Percentiles rank a stretch among this genome's conserved stretches.
Evolutionary conservation across 73 alveolate species (phyloP).

Genomic region (Symbiodinium pilosum): DNA sequence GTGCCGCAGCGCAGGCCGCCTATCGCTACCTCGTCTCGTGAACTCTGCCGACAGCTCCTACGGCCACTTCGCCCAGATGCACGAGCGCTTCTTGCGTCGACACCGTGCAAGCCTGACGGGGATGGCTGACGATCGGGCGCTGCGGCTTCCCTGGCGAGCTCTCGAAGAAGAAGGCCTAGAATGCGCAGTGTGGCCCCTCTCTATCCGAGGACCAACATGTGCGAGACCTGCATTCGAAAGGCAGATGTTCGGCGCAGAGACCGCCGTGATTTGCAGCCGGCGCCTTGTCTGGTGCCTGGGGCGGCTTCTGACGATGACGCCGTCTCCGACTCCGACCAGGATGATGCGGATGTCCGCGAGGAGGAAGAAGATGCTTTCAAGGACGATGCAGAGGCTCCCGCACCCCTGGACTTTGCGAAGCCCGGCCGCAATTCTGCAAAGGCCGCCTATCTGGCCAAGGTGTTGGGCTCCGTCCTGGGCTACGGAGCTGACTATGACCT

Average conservation of each 20-base stretch:
- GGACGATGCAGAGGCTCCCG: background rate
- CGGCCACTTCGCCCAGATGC: slow-evolving; percentile 27
- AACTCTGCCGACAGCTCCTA: background rate
- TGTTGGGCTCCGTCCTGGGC: slow-evolving; percentile 29
- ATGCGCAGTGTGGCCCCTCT: slow-evolving; percentile 83
- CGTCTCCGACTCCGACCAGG: background rate
- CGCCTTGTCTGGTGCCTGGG: background rate
- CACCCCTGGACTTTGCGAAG: slow-evolving; percentile 53
- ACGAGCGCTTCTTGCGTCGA: background rate
- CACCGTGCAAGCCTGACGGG: background rate
- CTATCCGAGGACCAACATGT: slow-evolving; percentile 35
- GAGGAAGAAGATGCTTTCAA: background rate
- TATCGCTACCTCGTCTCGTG: background rate
- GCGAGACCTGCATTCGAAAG: slow-evolving; percentile 39
- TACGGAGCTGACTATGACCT: slow-evolving; percentile 4
- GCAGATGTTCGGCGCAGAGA: slow-evolving; percentile 34
- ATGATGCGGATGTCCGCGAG: background rate
- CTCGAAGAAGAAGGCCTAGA: slow-evolving; percentile 47
- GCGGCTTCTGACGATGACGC: background rate
- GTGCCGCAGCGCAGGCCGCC: background rate
- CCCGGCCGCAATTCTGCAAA: slow-evolving; percentile 57
- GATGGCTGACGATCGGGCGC: background rate
- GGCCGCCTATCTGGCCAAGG: slow-evolving; percentile 41
- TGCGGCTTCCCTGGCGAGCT: slow-evolving; percentile 36
- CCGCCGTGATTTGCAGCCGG: background rate